Base-by-base conservation (phyloP, 306 rosid genomes). In the Fagus crenata region DNA sequence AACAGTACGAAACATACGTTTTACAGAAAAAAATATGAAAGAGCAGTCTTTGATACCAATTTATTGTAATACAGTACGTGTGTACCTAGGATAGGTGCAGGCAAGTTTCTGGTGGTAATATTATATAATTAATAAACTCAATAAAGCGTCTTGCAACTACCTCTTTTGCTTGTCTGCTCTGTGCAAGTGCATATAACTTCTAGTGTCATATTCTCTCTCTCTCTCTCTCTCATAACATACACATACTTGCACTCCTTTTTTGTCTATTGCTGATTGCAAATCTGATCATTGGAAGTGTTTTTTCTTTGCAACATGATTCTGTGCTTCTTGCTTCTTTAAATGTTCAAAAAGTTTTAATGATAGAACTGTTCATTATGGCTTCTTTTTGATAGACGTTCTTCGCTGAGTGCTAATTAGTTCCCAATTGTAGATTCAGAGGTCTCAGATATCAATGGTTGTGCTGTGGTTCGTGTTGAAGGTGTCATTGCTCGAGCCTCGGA, bases 391-490 rank as follows among this genome's bases (percentile, higher is more conserved):
- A 18, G 3, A 61, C 1, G 54, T 56, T 74, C 78, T 86, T 67
- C 68, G 59, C 18, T 31, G 65, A 73, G 69, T 82, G 49, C 41
- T 72, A 73, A 81, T 53, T 73, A 42, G 18, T 69, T 72, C 72
- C 11, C 68, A 60, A 72, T 28, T 81, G 77, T 80, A 80, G 82
- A 72, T 80, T 71, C 83, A 55, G 78, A 80, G 54, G 83, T 81
- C 78, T 78, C 72, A 63, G 51, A 76, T 81, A 13, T 69, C 81
- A 84, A 69, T 84, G 77, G 67, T 70, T 80, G 8, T 43, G 41
- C 59, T 42, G 69, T 61, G 71, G 78, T 77, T 67, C 72, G 59
- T 64, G 86, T 78, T 71, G 75, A 71, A 33, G 60, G 61, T 51
- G 4, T 35, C 5, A 11, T 18, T 6, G 41, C 59, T 78, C 86